These are phyloP conservation scores for Geranium brycei DNA, from an alignment of 345 rosid species.

Conservation along the genomic window DNA sequence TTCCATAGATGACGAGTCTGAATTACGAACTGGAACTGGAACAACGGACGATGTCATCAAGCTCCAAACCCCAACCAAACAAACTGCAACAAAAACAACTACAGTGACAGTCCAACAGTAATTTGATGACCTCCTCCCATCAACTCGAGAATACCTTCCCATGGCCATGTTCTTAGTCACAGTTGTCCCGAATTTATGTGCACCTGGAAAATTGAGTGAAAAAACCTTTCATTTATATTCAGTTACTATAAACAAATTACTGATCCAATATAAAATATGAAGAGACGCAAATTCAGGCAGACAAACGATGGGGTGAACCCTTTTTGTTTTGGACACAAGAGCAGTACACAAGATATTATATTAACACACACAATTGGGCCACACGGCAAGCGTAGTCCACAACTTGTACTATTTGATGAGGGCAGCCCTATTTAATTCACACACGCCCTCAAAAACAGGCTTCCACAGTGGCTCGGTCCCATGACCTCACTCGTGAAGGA, in stretches of 20 bases:
- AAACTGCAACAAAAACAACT: conserved; percentile 46
- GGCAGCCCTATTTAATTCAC: no score
- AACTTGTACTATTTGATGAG: no score
- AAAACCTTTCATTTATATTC: not conserved
- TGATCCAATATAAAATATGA: not conserved
- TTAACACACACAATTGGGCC: no score
- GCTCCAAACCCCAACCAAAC: conserved; percentile 80
- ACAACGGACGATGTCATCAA: conserved; percentile 60
- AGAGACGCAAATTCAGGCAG: not conserved
- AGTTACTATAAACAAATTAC: no score
- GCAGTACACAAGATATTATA: not conserved
- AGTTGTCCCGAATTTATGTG: not conserved
- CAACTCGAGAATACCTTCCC: conserved; percentile 51
- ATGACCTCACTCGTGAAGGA: no score
- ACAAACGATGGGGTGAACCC: no score
- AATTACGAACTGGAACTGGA: conserved; percentile 33
- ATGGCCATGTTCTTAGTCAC: conserved; percentile 30
- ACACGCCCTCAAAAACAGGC: no score
- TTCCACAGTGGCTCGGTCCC: no score
- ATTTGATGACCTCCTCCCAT: conserved; percentile 46
- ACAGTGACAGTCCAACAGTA: conserved; percentile 51
- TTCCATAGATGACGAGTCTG: conserved; percentile 22
- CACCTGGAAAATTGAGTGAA: not conserved
- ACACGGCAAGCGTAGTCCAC: no score
- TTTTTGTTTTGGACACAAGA: no score